Evolutionary conservation across 164 flowering plant species (phyloP).

Genomic region (Macadamia integrifolia): DNA sequence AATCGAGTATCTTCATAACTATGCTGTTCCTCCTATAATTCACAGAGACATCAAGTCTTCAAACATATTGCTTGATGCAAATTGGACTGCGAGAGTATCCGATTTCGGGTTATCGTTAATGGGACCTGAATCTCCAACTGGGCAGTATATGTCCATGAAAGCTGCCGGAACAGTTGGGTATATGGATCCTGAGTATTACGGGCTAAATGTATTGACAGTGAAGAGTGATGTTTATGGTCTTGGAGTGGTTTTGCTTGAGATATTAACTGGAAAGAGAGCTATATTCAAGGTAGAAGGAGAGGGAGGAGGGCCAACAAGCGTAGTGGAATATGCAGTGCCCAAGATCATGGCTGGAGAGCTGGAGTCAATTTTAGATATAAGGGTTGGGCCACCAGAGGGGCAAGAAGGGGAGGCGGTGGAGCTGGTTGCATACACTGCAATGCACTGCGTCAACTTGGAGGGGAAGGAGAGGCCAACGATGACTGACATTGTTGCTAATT

Average conservation of each 20-base stretch:
- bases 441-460: constrained; percentile 85
- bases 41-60: constrained; percentile 96
- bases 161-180: constrained; percentile 97
- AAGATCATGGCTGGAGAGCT: constrained; percentile 61
- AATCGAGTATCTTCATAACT: constrained; percentile 88
- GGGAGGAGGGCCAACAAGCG: constrained; percentile 47
- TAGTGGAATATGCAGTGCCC: constrained; percentile 82
- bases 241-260: constrained; percentile 82
- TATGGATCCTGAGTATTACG: constrained; percentile 97
- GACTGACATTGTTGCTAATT: constrained; percentile 76
- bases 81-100: constrained; percentile 85
- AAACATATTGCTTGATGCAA: constrained; percentile 74
- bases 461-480: constrained; percentile 91
- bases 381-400: constrained; percentile 61
- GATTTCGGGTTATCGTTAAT: constrained; percentile 88
- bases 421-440: constrained; percentile 76
- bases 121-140: constrained; percentile 52
- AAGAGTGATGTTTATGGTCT: constrained; percentile 97
- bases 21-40: constrained; percentile 93
- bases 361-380: constrained; percentile 50
- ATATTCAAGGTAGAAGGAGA: constrained; percentile 55
- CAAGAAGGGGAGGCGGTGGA: constrained; percentile 86
- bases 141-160: constrained; percentile 41
- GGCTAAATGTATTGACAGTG: constrained; percentile 73
- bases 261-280: constrained; percentile 84